phyloP scores from a whole-genome alignment of 2,329 filamentous ascomycete genomes.

The Trichoderma aggressivum region DNA sequence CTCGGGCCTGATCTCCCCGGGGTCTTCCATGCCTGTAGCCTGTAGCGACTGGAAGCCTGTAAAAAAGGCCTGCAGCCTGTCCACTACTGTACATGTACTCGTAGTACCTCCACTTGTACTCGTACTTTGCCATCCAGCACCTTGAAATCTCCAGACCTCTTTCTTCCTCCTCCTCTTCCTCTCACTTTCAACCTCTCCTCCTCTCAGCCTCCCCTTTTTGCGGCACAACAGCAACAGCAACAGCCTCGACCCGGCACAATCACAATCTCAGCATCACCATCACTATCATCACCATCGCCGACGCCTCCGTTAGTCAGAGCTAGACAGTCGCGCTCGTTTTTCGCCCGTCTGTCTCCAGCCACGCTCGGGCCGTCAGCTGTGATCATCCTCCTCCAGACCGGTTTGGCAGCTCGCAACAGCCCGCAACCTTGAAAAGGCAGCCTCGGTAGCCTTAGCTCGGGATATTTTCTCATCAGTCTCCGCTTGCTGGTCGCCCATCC shows the following conservation, averaged over 20 bases:
- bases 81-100: neutral
- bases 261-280: neutral
- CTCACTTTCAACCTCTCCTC: neutral
- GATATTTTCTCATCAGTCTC: conserved; percentile 17
- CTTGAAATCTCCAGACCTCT: neutral
- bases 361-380: conserved; percentile 5
- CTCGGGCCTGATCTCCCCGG: conserved; percentile 13
- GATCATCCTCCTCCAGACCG: conserved; percentile 11
- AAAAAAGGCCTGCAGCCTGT: neutral
- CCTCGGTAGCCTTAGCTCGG: conserved; percentile 10
- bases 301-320: neutral
- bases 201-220: neutral
- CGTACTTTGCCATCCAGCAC: neutral
- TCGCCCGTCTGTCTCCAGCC: neutral
- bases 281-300: neutral
- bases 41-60: neutral
- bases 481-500: conserved; percentile 18
- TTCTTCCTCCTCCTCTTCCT: neutral
- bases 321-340: neutral
- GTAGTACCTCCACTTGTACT: neutral
- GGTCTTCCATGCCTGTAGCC: neutral
- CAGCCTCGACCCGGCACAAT: neutral
- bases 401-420: conserved; percentile 14
- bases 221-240: neutral
- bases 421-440: conserved; percentile 8